phyloP scores from a whole-genome alignment of 2,329 filamentous ascomycete species.

The Aspergillus sp. region DNA sequence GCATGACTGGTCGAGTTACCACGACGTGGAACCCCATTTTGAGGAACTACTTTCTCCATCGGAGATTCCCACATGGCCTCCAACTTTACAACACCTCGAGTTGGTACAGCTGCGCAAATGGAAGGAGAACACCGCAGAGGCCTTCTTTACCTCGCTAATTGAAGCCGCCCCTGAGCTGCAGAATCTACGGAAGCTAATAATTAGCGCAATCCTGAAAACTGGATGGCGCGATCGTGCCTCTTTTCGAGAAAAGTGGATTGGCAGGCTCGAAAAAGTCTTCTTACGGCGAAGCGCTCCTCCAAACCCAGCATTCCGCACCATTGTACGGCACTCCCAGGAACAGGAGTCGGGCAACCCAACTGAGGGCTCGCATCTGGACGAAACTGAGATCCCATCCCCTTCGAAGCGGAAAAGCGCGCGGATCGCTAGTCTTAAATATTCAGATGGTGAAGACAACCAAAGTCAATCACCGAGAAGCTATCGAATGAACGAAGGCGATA shows the following conservation, averaged over 20 bases:
- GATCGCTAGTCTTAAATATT: conserved; percentile 31
- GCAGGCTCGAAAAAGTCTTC: conserved; percentile 60
- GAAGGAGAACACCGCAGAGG: conserved; percentile 67
- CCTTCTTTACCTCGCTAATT: conserved; percentile 76
- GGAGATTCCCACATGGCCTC: conserved; percentile 77
- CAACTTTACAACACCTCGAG: conserved; percentile 68
- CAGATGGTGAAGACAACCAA: conserved; percentile 26
- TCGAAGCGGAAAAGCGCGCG: conserved; percentile 43
- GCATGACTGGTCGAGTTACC: conserved; percentile 66
- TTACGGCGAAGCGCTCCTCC: conserved; percentile 35
- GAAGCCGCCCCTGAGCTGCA: conserved; percentile 66
- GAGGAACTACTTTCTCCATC: conserved; percentile 57
- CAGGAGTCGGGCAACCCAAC: not conserved
- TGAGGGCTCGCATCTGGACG: not conserved
- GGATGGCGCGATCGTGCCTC: conserved; percentile 76
- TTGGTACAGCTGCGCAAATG: conserved; percentile 76
- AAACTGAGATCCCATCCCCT: conserved; percentile 14
- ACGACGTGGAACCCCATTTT: conserved; percentile 74
- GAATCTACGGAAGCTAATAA: conserved; percentile 66
- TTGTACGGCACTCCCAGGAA: conserved; percentile 18
- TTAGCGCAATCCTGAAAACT: conserved; percentile 77
- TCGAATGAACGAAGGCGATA: conserved; percentile 10
- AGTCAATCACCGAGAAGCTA: conserved; percentile 7
- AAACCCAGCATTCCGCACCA: conserved; percentile 27
- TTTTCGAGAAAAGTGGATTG: conserved; percentile 76